Evolutionary conservation across 192 early-diverging fungal genomes (phyloP), one percentile per base, ranked within the genome.

Genomic region (Obelidium mucronatum): DNA sequence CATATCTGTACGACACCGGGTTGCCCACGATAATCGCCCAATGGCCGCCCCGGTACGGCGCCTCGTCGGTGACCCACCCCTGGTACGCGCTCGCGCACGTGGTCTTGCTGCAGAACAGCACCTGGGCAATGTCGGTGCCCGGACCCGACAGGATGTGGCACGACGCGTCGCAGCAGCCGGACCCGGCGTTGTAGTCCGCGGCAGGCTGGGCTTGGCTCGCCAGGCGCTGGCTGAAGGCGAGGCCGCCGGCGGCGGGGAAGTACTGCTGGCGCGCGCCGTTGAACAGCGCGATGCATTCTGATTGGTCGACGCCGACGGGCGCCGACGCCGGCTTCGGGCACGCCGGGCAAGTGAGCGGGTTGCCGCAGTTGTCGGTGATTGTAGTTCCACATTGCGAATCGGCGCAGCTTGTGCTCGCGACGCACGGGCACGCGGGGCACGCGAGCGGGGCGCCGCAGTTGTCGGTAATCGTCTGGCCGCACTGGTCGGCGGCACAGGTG

Each of bases 11-110:
- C 28, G 33, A 36, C 5, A 24, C 33, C 17, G 72, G 72, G 22
- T 62, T 62, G 11, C 72, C 72, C 22, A 63, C 59, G 30, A 74
- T 74, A 63, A 36, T 74, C 17, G 6, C 11, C 40, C 52, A 74
- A 42, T 74, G 72, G 19, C 72, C 72, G 33, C 72, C 72, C 35
- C 40, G 55, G 26, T 48, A 26, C 0, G 37, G 8, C 15, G 72
- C 72, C 35, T 74, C 72, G 4, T 68, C 19, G 35, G 56, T 63
- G 17, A 74, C 72, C 72, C 72, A 74, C 26, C 72, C 72, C 26
- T 51, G 30, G 34, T 74, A 74, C 26, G 72, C 72, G 17, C 15
- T 3, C 33, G 34, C 42, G 48, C 72, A 74, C 15, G 48, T 39
- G 19, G 48, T 31, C 39, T 44, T 24, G 4, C 58, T 40, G 42